Conservation (phyloP, 768 basidiomycete genomes). For the Psilocybe cubensis region DNA sequence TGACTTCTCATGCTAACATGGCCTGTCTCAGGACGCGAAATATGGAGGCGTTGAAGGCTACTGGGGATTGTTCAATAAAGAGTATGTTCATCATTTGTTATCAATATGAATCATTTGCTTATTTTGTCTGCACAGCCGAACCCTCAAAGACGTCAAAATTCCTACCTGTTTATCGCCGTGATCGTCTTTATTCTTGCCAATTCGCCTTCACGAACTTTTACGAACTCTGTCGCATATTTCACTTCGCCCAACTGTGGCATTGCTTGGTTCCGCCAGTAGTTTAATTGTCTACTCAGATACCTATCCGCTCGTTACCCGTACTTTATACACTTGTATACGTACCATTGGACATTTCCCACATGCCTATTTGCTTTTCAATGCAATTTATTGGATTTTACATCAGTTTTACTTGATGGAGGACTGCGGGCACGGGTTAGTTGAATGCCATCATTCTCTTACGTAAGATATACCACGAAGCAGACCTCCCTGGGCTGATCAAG, state of each 20-base stretch:
- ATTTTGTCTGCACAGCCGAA: slow-evolving; percentile 47
- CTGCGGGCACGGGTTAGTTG: not conserved
- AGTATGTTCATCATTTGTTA: slow-evolving; percentile 31
- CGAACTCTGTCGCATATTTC: not conserved
- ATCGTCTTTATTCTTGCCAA: not conserved
- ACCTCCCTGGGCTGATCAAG: not conserved
- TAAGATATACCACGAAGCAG: not conserved
- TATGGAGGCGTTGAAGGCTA: slow-evolving; percentile 83
- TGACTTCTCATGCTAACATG: not conserved
- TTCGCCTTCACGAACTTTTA: slow-evolving; percentile 13
- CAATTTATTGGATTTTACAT: not conserved
- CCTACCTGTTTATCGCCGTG: slow-evolving; percentile 53
- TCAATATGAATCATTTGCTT: slow-evolving; percentile 1
- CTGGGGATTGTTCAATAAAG: slow-evolving; percentile 51
- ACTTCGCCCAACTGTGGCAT: not conserved
- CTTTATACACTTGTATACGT: not conserved
- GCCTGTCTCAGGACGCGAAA: slow-evolving; percentile 35
- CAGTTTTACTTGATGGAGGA: not conserved
- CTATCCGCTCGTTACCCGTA: slow-evolving; percentile 18
- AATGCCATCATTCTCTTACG: not conserved
- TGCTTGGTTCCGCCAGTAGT: not conserved
- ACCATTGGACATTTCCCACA: slow-evolving; percentile 3
- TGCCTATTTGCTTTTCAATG: not conserved
- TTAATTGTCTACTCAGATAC: slow-evolving; percentile 2
- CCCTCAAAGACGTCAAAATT: slow-evolving; percentile 70